Base-by-base conservation (phyloP, 2,329 filamentous ascomycete genomes). In the Parascedosporium putredinis region DNA sequence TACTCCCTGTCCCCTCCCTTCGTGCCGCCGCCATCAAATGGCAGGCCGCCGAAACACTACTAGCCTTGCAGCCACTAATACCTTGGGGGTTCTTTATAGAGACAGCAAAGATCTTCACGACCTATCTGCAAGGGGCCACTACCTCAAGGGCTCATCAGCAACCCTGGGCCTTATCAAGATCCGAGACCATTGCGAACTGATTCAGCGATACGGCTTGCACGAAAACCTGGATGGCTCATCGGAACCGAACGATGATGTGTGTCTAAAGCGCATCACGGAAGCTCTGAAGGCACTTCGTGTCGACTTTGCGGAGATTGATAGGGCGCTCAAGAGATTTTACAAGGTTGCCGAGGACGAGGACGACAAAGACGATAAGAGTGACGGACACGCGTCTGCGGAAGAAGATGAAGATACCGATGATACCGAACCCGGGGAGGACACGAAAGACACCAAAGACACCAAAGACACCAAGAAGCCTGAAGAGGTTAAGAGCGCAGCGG, bases 121-220 rank as follows among this genome's bases (percentile, higher is more conserved):
- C 56, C 79, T 97, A 33, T 95, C 88, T 29, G 76, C 79, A 49
- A 81, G 95, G 27, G 93, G 93, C 38, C 93, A 98, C 69, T 98
- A 95, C 71, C 76, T 98, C 58, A 98, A 98, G 70, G 93, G 93
- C 53, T 97, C 91, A 5, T 96, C 91, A 7, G 91, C 93, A 34
- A 96, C 93, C 3, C 78, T 98, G 49, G 93, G 93, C 43, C 78
- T 97, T 50, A 84, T 79, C 60, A 94, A 94, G 66, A 85, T 98
- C 59, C 87, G 88, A 65, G 89, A 96, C 61, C 84, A 81, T 54
- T 98, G 93, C 70, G 90, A 97, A 69, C 89, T 94, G 74, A 96
- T 98, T 60, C 91, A 98, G 67, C 85, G 95, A 62, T 94, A 83
- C 64, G 91, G 91, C 57, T 85, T 86, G 60, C 75, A 78, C 59